phyloP scores from a whole-genome alignment of 768 basidiomycete species.

The Suillus tomentosus region DNA sequence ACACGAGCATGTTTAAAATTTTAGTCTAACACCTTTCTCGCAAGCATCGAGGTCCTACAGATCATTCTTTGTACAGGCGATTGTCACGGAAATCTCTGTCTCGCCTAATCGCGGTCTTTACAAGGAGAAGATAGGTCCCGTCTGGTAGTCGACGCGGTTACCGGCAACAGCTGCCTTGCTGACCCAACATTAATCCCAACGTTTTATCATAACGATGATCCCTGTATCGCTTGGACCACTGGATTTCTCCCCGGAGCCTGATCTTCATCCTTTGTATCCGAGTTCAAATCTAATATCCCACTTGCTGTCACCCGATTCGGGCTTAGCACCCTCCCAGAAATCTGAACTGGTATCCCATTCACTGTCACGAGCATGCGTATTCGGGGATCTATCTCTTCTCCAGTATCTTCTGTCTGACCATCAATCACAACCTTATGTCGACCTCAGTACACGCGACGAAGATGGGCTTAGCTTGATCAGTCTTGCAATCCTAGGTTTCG shows the following conservation, averaged over 20 bases:
- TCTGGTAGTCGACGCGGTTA: slow-evolving; percentile 1
- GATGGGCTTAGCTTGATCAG: slow-evolving; percentile 84
- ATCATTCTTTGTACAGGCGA: not conserved
- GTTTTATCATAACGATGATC: slow-evolving; percentile 28
- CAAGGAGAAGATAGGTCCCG: slow-evolving; percentile 5
- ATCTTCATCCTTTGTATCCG: slow-evolving; percentile 79
- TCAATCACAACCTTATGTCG: slow-evolving; percentile 64
- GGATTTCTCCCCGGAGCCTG: slow-evolving; percentile 74
- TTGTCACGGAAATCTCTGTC: not conserved
- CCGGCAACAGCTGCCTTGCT: not conserved
- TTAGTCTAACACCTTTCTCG: not conserved
- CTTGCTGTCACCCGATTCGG: slow-evolving; percentile 66
- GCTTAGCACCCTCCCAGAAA: slow-evolving; percentile 68
- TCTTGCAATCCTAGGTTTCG: slow-evolving; percentile 78
- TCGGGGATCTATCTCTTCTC: slow-evolving; percentile 72
- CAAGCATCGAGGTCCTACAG: not conserved
- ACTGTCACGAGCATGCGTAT: slow-evolving; percentile 72
- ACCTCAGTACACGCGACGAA: slow-evolving; percentile 75
- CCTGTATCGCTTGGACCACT: slow-evolving; percentile 36
- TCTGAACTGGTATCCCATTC: slow-evolving; percentile 72
- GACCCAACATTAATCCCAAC: not conserved
- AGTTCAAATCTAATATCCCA: slow-evolving; percentile 60
- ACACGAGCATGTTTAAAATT: slow-evolving; percentile 4
- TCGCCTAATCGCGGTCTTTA: not conserved
- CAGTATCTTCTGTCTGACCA: slow-evolving; percentile 72